phyloP scores from a whole-genome alignment of 2,329 filamentous ascomycete species.

The Tolypocladium album region DNA sequence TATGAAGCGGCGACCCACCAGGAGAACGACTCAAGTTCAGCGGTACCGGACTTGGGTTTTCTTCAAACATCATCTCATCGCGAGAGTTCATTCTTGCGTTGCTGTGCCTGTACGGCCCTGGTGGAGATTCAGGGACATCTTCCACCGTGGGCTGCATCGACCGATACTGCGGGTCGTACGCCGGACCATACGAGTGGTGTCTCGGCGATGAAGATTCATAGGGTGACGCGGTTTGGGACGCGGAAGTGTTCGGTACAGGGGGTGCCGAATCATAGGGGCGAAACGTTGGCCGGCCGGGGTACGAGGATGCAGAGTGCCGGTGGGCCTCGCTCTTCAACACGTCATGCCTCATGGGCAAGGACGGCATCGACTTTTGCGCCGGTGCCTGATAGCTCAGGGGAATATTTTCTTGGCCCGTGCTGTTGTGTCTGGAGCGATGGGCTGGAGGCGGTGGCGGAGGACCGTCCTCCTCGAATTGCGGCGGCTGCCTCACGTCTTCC shows the following conservation, averaged over 20 bases:
- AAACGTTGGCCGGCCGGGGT: slow-evolving; percentile 44
- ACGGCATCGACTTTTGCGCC: slow-evolving; percentile 29
- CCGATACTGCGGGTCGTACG: slow-evolving; percentile 33
- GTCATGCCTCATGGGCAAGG: slow-evolving; percentile 47
- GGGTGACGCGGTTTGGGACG: slow-evolving; percentile 14
- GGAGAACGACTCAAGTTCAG: slow-evolving; percentile 28
- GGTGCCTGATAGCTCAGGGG: slow-evolving; percentile 31
- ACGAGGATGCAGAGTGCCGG: slow-evolving; percentile 36
- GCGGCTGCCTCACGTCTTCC: slow-evolving; percentile 19
- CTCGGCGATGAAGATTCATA: slow-evolving; percentile 28
- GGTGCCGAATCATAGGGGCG: slow-evolving; percentile 38
- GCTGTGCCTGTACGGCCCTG: slow-evolving; percentile 11
- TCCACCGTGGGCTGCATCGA: slow-evolving; percentile 54
- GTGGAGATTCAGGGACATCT: slow-evolving; percentile 47
- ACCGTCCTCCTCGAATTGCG: slow-evolving; percentile 28
- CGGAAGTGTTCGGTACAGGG: slow-evolving; percentile 18
- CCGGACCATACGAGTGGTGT: slow-evolving; percentile 40
- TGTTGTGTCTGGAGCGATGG: slow-evolving; percentile 38
- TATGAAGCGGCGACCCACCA: slow-evolving; percentile 16
- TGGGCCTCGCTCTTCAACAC: slow-evolving; percentile 48
- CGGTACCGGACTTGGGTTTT: slow-evolving; percentile 30
- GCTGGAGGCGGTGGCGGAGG: slow-evolving; percentile 46
- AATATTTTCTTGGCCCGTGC: slow-evolving; percentile 29
- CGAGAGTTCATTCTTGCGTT: slow-evolving; percentile 12
- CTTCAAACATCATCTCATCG: slow-evolving; percentile 30